Conservation (phyloP, 2,329 filamentous ascomycete genomes). For the Colletotrichum costaricense region DNA sequence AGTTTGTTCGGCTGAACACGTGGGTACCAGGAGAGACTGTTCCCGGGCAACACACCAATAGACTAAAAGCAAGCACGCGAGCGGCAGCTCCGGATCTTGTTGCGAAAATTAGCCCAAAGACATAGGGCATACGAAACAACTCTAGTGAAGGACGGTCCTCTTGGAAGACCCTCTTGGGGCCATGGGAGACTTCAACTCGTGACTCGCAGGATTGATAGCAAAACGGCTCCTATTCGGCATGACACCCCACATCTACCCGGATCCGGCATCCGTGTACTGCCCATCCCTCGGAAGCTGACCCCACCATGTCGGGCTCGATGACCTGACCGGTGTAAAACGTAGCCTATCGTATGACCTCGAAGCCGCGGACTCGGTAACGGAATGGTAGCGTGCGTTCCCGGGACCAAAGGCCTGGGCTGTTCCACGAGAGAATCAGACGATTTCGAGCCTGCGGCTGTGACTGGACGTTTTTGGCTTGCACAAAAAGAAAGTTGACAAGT, state of each 20-base stretch:
- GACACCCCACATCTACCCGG: not conserved
- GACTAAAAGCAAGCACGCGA: not conserved
- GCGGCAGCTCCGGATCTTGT: not conserved
- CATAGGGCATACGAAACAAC: not conserved
- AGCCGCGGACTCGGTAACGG: not conserved
- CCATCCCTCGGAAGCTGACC: not conserved
- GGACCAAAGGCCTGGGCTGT: not conserved
- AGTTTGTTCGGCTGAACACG: no score
- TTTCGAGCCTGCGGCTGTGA: not conserved
- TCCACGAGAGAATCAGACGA: not conserved
- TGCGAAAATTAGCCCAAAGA: not conserved
- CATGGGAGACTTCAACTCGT: not conserved
- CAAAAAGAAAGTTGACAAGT: not conserved
- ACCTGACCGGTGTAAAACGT: not conserved
- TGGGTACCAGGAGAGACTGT: no score
- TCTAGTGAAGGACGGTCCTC: not conserved
- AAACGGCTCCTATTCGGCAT: slow-evolving; percentile 1
- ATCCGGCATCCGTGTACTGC: slow-evolving; percentile 2
- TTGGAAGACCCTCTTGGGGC: not conserved
- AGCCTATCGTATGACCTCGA: not conserved
- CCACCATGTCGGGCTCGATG: slow-evolving; percentile 6
- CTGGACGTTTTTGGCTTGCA: not conserved
- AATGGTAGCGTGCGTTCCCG: no score
- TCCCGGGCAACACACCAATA: not conserved
- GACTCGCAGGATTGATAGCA: not conserved